Evolutionary conservation across 2,329 filamentous ascomycete species (phyloP), one percentile per base, ranked within the genome.

Genomic region (Ceratocystis papillata): DNA sequence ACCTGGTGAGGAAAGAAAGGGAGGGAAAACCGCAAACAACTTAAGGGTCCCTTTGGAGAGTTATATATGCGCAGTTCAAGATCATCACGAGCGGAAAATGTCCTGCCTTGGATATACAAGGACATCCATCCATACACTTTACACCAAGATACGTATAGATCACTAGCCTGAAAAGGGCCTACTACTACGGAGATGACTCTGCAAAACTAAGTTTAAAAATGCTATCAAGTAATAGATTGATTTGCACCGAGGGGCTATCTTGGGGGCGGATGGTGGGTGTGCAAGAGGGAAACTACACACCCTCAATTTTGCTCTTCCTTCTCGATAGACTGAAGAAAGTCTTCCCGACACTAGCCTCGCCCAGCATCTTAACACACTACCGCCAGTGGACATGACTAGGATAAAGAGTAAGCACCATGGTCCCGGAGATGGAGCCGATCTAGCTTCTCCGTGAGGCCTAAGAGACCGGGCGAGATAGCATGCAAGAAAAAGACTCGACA

Each of bases 201-300:
- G 17, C 25, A 22, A 30, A 17, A 15, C 25, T 5, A 30, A 28
- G 20, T 37, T 62, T 50, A 15, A 60, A 50, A 48, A 57, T 30
- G 1, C 20, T 12, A 66, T 62, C 45, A 66, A 60, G 65, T 65
- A 65, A 63, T 22, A 61, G 60, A 63, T 62, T 66, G 57, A 66
- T 57, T 25, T 22, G 33, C 25, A 53, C 30, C 44, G 8, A 57
- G 12, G 48, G 44, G 12, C 61, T 63, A 63, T 63, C 61, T 50
- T 17, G 28, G 53, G 15, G 15, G 12, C 1, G 10, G 33, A 17
- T 37, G 12, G 28, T 17, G 28, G 53, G 53, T 8, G 53, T 59
- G 28, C 12, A 59, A 37, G 25, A 17, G 15, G 12, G 20, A 25
- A 28, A 4, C 25, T 2, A 30, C 5, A 59, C 53, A 15, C 28